Evolutionary conservation across 1,139 yeast genomes (phyloP).

Genomic region (Pichia sp.): DNA sequence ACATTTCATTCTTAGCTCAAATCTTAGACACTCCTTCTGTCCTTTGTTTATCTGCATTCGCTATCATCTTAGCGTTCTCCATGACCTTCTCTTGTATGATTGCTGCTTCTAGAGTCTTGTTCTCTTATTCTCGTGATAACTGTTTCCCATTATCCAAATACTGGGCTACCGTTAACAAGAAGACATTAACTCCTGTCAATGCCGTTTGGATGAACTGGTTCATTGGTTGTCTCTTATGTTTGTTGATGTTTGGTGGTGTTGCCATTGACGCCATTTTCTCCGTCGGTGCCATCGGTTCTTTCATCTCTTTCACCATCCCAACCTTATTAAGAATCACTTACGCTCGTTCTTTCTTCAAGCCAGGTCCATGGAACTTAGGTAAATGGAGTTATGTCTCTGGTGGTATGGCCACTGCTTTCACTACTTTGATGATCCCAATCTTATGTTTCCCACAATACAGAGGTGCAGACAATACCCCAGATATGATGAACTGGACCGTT

Average conservation of each 20-base stretch:
- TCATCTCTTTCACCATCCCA: constrained; percentile 69
- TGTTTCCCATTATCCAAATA: constrained; percentile 59
- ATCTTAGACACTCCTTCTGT: constrained; percentile 46
- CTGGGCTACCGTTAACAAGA: constrained; percentile 51
- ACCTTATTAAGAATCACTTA: constrained; percentile 59
- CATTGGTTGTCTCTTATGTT: constrained; percentile 56
- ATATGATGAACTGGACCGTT: constrained; percentile 68
- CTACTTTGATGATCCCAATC: constrained; percentile 61
- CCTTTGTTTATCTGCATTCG: constrained; percentile 56
- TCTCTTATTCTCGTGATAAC: constrained; percentile 69
- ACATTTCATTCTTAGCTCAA: constrained; percentile 57
- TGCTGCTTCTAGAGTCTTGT: constrained; percentile 69
- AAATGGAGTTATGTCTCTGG: constrained; percentile 49
- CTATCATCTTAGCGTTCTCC: constrained; percentile 57
- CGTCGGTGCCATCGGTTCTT: constrained; percentile 74
- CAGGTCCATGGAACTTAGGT: constrained; percentile 76
- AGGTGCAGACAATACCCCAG: constrained; percentile 47
- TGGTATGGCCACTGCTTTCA: constrained; percentile 43
- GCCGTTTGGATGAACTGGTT: constrained; percentile 67
- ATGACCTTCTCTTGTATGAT: constrained; percentile 74
- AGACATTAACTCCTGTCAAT: constrained; percentile 65
- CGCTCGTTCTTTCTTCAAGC: constrained; percentile 51
- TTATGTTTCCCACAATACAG: constrained; percentile 60
- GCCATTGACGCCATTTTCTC: constrained; percentile 77
- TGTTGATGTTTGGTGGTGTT: constrained; percentile 64